Evolutionary conservation across 2,329 filamentous ascomycete species (phyloP).

Genomic region (Diplodia sapinea): DNA sequence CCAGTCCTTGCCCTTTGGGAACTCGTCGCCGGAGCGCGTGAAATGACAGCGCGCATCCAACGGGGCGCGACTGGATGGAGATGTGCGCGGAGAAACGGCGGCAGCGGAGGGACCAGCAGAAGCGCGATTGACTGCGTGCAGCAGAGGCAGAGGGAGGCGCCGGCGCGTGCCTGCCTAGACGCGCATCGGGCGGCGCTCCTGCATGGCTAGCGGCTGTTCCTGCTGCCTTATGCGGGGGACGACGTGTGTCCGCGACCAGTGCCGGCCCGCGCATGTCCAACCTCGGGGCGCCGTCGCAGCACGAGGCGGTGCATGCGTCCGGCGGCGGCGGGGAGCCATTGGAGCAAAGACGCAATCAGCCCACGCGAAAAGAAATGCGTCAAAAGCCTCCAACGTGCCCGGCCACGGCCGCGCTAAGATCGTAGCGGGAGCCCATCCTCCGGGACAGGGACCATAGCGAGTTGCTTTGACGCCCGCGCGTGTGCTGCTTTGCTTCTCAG

Average conservation of each 20-base stretch:
- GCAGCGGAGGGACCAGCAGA: not conserved
- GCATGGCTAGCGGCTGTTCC: conserved; percentile 27
- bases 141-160: conserved; percentile 10
- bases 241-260: conserved; percentile 1
- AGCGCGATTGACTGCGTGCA: conserved; percentile 3
- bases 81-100: conserved; percentile 11
- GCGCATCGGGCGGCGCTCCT: conserved; percentile 8
- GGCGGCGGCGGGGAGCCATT: not conserved
- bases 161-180: conserved; percentile 22
- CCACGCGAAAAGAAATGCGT: conserved; percentile 25
- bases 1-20: conserved; percentile 8
- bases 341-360: conserved; percentile 9
- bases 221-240: conserved; percentile 26
- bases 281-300: not conserved
- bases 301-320: not conserved
- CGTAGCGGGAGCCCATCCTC: conserved; percentile 16
- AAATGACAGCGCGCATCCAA: conserved; percentile 24
- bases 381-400: conserved; percentile 14
- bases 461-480: not conserved
- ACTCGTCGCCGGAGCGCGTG: conserved; percentile 6
- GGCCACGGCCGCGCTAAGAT: conserved; percentile 17
- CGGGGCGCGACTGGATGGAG: conserved; percentile 6
- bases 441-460: conserved; percentile 9
- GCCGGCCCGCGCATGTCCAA: conserved; percentile 8
- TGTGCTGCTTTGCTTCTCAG: not conserved